phyloP scores from a whole-genome alignment of 169 alveolate species.

The Babesia ovis region DNA sequence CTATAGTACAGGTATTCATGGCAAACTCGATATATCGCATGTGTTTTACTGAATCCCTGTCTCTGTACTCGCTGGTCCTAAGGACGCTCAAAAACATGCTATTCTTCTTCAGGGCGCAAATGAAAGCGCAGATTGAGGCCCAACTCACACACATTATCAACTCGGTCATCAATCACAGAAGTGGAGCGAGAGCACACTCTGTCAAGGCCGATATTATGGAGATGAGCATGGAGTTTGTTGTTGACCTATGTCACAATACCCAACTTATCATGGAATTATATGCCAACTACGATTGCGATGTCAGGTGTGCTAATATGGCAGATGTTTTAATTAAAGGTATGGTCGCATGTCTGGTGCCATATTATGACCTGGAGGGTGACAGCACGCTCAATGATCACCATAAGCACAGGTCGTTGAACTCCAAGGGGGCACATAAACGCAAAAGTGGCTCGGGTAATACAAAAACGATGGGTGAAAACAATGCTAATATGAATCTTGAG shows the following conservation, averaged over 20 bases:
- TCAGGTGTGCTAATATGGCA: constrained; percentile 55
- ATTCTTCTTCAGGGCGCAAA: constrained; percentile 32
- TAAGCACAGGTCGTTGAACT: background rate
- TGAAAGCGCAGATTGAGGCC: constrained; percentile 62
- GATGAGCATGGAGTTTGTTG: constrained; percentile 64
- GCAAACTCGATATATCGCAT: constrained; percentile 58
- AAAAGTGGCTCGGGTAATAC: constrained; percentile 18
- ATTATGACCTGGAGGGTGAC: constrained; percentile 19
- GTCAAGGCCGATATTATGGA: constrained; percentile 59
- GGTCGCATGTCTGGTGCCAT: constrained; percentile 31
- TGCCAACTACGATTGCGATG: constrained; percentile 65
- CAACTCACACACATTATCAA: constrained; percentile 48
- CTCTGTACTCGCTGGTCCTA: constrained; percentile 57
- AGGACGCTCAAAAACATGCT: constrained; percentile 45
- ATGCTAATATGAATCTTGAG: constrained; percentile 14
- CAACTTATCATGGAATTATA: constrained; percentile 52
- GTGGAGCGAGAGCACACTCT: constrained; percentile 6
- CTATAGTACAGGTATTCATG: constrained; percentile 55
- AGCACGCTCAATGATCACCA: background rate
- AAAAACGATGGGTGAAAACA: constrained; percentile 11
- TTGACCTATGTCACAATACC: constrained; percentile 34
- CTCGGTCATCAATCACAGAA: constrained; percentile 22
- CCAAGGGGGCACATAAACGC: background rate
- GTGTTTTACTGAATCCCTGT: constrained; percentile 62
- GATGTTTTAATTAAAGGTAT: constrained; percentile 37